These are phyloP conservation scores for Ascobolus immersus DNA, from an alignment of 495 filamentous ascomycete species.

Conservation along the genomic window DNA sequence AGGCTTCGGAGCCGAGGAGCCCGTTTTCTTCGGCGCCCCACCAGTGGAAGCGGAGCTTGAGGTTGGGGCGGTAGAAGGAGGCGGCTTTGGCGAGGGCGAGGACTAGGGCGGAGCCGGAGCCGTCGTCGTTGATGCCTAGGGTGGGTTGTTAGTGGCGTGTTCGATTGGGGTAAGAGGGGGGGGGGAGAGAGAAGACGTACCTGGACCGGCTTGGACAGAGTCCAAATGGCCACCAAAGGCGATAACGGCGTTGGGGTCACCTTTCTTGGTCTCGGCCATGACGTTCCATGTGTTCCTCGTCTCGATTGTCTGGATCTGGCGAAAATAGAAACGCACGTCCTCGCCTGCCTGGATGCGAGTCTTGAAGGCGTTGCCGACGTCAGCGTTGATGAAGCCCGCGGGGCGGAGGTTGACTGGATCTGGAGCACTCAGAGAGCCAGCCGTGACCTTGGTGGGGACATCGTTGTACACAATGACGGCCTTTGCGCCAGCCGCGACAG, in stretches of 20 bases:
- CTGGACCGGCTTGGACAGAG: constrained; percentile 22
- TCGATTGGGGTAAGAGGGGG: not conserved
- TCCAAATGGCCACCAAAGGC: constrained; percentile 23
- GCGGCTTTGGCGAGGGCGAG: constrained; percentile 18
- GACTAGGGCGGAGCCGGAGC: constrained; percentile 18
- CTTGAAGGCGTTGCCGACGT: constrained; percentile 16
- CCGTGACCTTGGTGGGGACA: constrained; percentile 9
- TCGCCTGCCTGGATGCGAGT: constrained; percentile 14
- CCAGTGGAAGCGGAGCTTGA: constrained; percentile 23
- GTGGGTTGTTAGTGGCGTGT: too few species aligned
- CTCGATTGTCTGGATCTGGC: constrained; percentile 20
- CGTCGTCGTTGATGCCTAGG: constrained; percentile 21
- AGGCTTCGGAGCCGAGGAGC: constrained; percentile 19
- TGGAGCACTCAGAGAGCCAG: constrained; percentile 17
- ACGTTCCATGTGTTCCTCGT: constrained; percentile 19
- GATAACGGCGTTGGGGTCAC: constrained; percentile 19
- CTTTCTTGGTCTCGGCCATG: constrained; percentile 19
- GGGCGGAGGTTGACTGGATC: constrained; percentile 14
- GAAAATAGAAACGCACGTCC: constrained; percentile 15
- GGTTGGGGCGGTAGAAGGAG: constrained; percentile 18
- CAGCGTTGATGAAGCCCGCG: constrained; percentile 19
- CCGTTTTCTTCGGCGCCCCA: constrained; percentile 23
- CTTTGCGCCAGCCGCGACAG: constrained; percentile 17
- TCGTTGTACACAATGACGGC: constrained; percentile 21
- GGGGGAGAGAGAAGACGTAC: constrained; percentile 13